phyloP scores from a whole-genome alignment of 2,329 filamentous ascomycete species.

The Ophiocordyceps polyrhachis-furcata region DNA sequence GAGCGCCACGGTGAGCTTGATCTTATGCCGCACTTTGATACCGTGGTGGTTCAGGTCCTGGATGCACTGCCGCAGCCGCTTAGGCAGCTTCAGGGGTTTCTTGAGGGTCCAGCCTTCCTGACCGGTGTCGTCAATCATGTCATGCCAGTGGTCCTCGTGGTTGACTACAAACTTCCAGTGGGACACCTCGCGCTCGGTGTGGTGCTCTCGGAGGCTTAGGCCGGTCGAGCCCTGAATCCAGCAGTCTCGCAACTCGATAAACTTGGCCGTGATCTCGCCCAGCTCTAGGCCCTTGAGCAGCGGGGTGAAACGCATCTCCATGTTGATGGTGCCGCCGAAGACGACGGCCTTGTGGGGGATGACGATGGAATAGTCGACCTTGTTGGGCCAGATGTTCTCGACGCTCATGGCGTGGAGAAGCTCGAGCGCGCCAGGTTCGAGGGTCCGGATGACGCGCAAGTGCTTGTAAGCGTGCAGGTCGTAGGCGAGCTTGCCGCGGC shows the following conservation, averaged over 20 bases:
- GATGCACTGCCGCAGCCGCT: conserved; percentile 62
- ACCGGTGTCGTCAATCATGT: conserved; percentile 48
- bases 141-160: conserved; percentile 45
- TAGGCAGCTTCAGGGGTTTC: conserved; percentile 53
- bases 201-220: conserved; percentile 35
- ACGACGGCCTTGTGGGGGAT: conserved; percentile 89
- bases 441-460: conserved; percentile 57
- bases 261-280: conserved; percentile 60
- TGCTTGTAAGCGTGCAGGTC: conserved; percentile 68
- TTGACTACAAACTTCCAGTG: conserved; percentile 36
- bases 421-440: conserved; percentile 58
- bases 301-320: conserved; percentile 76
- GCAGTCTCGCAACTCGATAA: conserved; percentile 64
- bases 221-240: conserved; percentile 27
- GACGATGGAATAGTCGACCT: conserved; percentile 86
- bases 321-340: conserved; percentile 69
- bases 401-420: conserved; percentile 82
- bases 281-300: conserved; percentile 76
- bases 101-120: conserved; percentile 46
- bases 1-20: conserved; percentile 78
- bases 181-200: conserved; percentile 44
- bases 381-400: conserved; percentile 95
- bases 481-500: conserved; percentile 72
- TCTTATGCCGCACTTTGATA: conserved; percentile 83
- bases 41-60: conserved; percentile 79